Evolutionary conservation across 257 asterid genomes (phyloP).

Genomic region (Mitragyna speciosa): DNA sequence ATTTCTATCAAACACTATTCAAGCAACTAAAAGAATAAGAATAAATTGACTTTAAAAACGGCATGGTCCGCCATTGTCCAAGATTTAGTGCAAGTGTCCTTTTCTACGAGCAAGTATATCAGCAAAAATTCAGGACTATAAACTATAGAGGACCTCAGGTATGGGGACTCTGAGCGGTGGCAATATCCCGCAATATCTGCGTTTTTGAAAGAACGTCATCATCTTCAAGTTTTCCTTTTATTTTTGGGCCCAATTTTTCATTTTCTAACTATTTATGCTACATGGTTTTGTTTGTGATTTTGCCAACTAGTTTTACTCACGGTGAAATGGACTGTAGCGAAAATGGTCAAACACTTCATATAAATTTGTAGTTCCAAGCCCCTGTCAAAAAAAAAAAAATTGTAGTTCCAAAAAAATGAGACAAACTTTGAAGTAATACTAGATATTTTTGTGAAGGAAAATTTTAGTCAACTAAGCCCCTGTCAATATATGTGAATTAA

Average conservation of each 20-base stretch:
- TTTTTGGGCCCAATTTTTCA: slow-evolving; percentile 3
- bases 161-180: not conserved
- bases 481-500: no score
- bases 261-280: no score
- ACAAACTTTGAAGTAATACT: not conserved
- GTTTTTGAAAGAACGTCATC: not conserved
- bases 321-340: no score
- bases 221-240: not conserved
- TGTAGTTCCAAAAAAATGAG: not conserved
- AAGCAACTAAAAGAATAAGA: not conserved
- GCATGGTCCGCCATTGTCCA: not conserved
- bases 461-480: not conserved
- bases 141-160: not conserved
- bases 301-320: not conserved
- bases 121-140: not conserved
- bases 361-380: no score
- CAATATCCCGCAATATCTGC: slow-evolving; percentile 19
- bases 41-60: not conserved
- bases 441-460: not conserved
- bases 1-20: not conserved
- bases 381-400: no score
- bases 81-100: not conserved
- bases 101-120: not conserved
- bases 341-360: no score
- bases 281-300: not conserved